Conservation (phyloP, 2,329 filamentous ascomycete genomes). For the Nemania sp. region DNA sequence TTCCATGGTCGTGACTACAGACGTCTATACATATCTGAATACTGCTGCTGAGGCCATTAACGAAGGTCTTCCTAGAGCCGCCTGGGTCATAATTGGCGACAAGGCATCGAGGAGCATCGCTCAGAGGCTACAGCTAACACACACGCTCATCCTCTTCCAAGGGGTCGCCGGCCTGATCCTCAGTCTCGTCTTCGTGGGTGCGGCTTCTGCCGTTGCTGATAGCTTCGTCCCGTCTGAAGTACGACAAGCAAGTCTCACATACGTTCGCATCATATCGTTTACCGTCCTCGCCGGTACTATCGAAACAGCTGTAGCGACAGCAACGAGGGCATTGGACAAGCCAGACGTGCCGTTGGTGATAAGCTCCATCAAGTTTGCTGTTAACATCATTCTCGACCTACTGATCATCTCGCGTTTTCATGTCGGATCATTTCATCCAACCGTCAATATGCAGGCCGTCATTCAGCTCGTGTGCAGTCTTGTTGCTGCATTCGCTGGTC, state of each 20-base stretch:
- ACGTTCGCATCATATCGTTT: conserved; percentile 68
- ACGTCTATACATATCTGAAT: conserved; percentile 71
- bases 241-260: conserved; percentile 60
- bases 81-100: conserved; percentile 72
- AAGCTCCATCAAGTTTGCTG: conserved; percentile 63
- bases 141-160: conserved; percentile 68
- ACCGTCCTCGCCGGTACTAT: conserved; percentile 64
- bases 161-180: conserved; percentile 60
- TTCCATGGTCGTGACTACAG: conserved; percentile 64
- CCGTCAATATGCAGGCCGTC: conserved; percentile 66
- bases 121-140: conserved; percentile 61
- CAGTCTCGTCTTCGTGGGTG: conserved; percentile 61
- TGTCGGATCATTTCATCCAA: conserved; percentile 57
- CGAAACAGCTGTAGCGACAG: conserved; percentile 64
- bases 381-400: conserved; percentile 71
- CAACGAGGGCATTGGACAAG: conserved; percentile 68
- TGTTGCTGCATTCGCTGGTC: conserved; percentile 56
- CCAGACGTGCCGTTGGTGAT: conserved; percentile 72
- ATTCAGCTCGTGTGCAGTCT: conserved; percentile 67
- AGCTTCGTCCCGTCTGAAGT: conserved; percentile 67
- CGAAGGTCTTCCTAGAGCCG: conserved; percentile 70
- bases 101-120: conserved; percentile 54
- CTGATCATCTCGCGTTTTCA: conserved; percentile 70
- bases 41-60: conserved; percentile 71
- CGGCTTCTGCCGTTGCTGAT: conserved; percentile 58